Base-by-base conservation (phyloP, 2,329 filamentous ascomycete genomes). In the Botryotinia globosa region DNA sequence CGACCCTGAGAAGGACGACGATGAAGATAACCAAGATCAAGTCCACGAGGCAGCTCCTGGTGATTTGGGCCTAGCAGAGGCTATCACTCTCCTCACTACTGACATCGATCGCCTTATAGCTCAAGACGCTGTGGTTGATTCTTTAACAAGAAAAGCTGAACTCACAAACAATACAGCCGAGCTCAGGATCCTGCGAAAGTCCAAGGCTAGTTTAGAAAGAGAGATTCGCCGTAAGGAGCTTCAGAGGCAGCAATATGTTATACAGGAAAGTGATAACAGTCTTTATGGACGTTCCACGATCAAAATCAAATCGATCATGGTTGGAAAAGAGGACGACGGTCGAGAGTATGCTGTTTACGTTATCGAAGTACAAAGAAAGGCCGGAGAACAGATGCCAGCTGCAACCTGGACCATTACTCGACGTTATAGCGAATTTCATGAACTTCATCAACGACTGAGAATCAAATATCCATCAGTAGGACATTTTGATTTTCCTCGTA, bases 201-300 rank as follows among this genome's bases (percentile, higher is more conserved):
- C 94, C 0, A 97, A 96, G 81, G 91, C 94, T 45, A 99, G 96
- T 81, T 84, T 99, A 73, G 92, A 97, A 79, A 88, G 96, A 76
- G 96, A 99, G 81, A 94, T 98, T 71, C 89, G 94, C 72, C 90
- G 94, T 48, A 99, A 98, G 81, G 95, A 98, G 82, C 88, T 99
- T 79, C 96, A 99, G 81, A 89, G 94, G 69, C 96, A 97, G 81
- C 97, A 99, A 81, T 99, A 99, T 78, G 93, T 97, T 63, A 90
- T 98, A 12, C 96, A 99, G 82, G 96, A 99, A 82, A 98, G 94
- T 80, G 97, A 99, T 81, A 99, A 97, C 81, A 97, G 94, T 81
- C 85, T 99, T 37, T 98, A 97, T 79, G 96, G 96, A 3, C 92
- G 95, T 29, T 95, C 96, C 3, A 93, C 90, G 0, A 90, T 98